phyloP scores from a whole-genome alignment of 2,329 filamentous ascomycete genomes.

The Claviceps digitariae region DNA sequence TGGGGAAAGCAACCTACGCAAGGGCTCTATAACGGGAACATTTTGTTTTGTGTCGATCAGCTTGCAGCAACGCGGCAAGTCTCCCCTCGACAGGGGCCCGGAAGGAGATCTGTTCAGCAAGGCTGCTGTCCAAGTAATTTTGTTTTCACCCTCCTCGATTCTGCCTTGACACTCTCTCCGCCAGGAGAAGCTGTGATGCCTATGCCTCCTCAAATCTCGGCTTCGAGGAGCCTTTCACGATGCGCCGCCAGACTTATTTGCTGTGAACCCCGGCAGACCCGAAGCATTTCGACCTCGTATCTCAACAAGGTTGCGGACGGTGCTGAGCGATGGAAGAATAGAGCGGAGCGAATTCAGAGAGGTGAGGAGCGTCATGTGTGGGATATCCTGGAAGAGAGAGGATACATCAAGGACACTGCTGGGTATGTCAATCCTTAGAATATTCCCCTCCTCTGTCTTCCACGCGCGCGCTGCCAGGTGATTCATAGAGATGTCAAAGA shows the following conservation, averaged over 20 bases:
- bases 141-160: neutral
- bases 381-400: conserved; percentile 55
- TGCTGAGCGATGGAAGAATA: conserved; percentile 32
- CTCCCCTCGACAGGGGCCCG: neutral
- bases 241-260: conserved; percentile 11
- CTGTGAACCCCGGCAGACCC: conserved; percentile 13
- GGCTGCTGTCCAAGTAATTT: neutral
- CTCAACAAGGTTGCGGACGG: conserved; percentile 30
- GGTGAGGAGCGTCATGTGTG: conserved; percentile 43
- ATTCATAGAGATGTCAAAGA: neutral
- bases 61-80: neutral
- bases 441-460: neutral
- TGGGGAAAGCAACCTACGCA: no score
- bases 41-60: neutral
- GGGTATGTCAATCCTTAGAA: conserved; percentile 38
- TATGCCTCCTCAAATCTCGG: conserved; percentile 1
- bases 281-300: conserved; percentile 28
- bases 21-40: neutral
- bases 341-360: conserved; percentile 31
- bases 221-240: conserved; percentile 11
- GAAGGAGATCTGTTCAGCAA: neutral
- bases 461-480: conserved; percentile 10
- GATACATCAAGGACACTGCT: conserved; percentile 59
- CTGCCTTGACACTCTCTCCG: neutral
- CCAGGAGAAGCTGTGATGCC: neutral